phyloP scores from a whole-genome alignment of 805 yeast genomes.

The Schwanniomyces pseudopolymorphus region DNA sequence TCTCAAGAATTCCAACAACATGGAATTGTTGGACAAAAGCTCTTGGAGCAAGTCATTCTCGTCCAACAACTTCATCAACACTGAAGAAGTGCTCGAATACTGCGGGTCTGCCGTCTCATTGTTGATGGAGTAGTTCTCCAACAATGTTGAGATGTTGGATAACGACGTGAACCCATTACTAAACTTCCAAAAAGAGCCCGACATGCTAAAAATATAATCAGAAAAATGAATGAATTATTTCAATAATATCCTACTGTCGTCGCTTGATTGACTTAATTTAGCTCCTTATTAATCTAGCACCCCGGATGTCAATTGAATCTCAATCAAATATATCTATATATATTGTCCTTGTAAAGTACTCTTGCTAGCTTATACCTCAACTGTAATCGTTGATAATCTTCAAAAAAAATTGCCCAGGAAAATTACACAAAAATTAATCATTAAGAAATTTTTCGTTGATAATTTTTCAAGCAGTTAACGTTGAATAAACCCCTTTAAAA shows the following conservation, averaged over 20 bases:
- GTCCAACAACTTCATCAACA: constrained; percentile 37
- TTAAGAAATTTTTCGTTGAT: neutral
- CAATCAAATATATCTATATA: neutral
- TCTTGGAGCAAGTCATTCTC: constrained; percentile 46
- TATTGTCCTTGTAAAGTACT: neutral
- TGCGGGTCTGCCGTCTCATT: constrained; percentile 16
- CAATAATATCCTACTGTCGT: neutral
- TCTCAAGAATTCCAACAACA: constrained; percentile 41
- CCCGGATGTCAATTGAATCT: neutral
- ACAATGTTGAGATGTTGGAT: constrained; percentile 38
- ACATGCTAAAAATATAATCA: constrained; percentile 22
- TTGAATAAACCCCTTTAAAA: neutral
- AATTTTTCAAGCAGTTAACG: neutral
- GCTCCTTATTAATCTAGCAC: neutral
- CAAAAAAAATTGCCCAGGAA: neutral
- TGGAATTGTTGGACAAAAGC: constrained; percentile 40
- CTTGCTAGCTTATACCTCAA: neutral
- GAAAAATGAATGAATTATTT: constrained; percentile 1
- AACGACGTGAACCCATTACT: constrained; percentile 46
- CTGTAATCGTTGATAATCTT: neutral
- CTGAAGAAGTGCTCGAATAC: constrained; percentile 18
- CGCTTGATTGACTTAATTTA: neutral
- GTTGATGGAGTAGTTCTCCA: constrained; percentile 31
- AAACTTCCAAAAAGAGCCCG: constrained; percentile 50
- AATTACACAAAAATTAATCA: constrained; percentile 2